Evolutionary conservation across 371 early-diverging fungal species (phyloP), one percentile per base, ranked within the genome.

Genomic region (Apophysomyces trapeziformis): DNA sequence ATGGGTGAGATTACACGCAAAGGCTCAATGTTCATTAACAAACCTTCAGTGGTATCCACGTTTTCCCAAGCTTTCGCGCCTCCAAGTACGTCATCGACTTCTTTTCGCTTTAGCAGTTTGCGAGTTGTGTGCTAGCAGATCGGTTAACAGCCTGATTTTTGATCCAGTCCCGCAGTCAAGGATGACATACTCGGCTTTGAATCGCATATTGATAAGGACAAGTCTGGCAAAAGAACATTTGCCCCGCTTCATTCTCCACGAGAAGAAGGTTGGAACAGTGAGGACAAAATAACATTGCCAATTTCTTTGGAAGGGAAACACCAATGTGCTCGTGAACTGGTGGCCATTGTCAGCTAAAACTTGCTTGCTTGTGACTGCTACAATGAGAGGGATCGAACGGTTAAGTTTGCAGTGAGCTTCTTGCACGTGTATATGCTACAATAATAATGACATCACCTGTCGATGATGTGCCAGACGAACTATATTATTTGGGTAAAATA

Each of bases 51-150:
- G 35, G 89, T 78, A 80, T 96, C 96, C 21, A 95, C 96, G 74
- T 95, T 95, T 43, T 92, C 88, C 96, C 96, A 96, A 0, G 93
- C 93, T 16, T 94, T 89, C 39, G 89, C 93, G 59, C 96, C 95
- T 68, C 98, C 96, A 26, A 97, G 78, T 2, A 97, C 94, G 82
- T 97, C 98, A 74, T 97, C 98, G 1, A 95, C 92, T 74, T 91
- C 87, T 73, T 96, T 96, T 62, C 91, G 84, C 66, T 94, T 83
- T 63, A 95, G 85, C 37, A 73, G 68, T 60, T 86, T 89, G 26
- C 87, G 75, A 21, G 72, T 69, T 14, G 81, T 84, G 65, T 74
- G 84, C 91, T 85, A 75, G 58, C 61, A 8, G 65, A 65, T 50
- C 46, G 36, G 45, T 62, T 36, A 16, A 36, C 38, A 59, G 14